Base-by-base conservation (phyloP, 2,329 filamentous ascomycete species). In the Trichoderma asperellum region DNA sequence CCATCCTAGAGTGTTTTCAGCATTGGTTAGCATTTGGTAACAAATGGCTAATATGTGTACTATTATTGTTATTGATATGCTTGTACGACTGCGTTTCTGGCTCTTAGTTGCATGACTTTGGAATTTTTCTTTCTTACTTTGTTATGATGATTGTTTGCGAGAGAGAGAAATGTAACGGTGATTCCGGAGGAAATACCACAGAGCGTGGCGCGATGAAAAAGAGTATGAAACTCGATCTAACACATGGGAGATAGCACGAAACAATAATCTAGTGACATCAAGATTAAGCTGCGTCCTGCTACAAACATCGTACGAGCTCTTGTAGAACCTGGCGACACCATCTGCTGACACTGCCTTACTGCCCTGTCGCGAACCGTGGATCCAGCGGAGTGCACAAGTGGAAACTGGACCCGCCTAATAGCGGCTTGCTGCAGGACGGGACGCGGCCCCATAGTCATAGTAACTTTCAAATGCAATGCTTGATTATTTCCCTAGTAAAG, bases 401-500 rank as follows among this genome's bases (percentile, higher is more conserved):
- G 57, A 14, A 43, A 29, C 34, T 8, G 29, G 57, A 21, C 14
- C 34, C 57, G 57, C 21, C 35, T 18, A n/a, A n/a, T n/a, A 40
- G 18, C 12, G 11, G 57, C 35, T 29, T 16, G 32, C n/a, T 43
- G n/a, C 21, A 27, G 32, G 24, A 21, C 24, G 16, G 32, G 24
- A 21, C 24, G 16, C 62, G 2, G n/a, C 34, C n/a, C 18, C 37
- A 35, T 29, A 60, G 3, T n/a, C 49, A 32, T 24, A 5, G 29
- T 35, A 24, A 49, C 40, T 29, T 56, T 56, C n/a, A 56, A 55
- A 69, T 49, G 40, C 60, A 69, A 64, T 64, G 67, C 67, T 69
- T 69, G 53, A 58, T 69, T 69, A 64, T 69, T 69, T 53, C 16
- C 24, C 59, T 63, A 59, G 37, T 35, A n/a, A 59, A 59, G 58